Percentiles rank a stretch among this genome's conserved stretches.
Evolutionary conservation across 2,329 filamentous ascomycete species (phyloP).

Genomic region (Paraphoma chrysanthemicola): DNA sequence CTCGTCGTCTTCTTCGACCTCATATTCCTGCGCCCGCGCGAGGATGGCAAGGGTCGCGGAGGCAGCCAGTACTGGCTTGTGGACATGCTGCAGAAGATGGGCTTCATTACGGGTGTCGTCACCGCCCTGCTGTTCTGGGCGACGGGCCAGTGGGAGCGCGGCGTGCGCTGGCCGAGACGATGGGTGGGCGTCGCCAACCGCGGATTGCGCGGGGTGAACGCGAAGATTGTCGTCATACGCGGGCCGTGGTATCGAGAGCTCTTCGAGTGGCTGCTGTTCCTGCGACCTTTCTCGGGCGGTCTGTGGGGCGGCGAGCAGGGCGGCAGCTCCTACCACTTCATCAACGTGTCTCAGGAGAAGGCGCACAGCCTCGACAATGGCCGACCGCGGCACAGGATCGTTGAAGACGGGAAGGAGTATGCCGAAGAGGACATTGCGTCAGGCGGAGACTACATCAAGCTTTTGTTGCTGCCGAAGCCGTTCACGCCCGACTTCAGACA

Average conservation of each 20-base stretch:
- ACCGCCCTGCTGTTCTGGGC: slow-evolving; percentile 89
- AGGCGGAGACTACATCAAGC: slow-evolving; percentile 89
- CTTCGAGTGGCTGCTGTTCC: slow-evolving; percentile 74
- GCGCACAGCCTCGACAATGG: slow-evolving; percentile 31
- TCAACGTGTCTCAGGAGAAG: slow-evolving; percentile 64
- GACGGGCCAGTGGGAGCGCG: slow-evolving; percentile 95
- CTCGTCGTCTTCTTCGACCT: slow-evolving; percentile 85
- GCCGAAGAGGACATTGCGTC: slow-evolving; percentile 90
- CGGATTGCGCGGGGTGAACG: slow-evolving; percentile 89
- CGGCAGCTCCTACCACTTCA: slow-evolving; percentile 76
- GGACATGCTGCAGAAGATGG: slow-evolving; percentile 87
- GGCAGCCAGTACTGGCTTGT: slow-evolving; percentile 97
- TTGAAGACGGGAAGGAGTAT: slow-evolving; percentile 67
- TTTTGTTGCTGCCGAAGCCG: slow-evolving; percentile 89
- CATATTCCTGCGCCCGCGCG: slow-evolving; percentile 92
- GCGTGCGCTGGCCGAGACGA: slow-evolving; percentile 89
- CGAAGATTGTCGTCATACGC: slow-evolving; percentile 90
- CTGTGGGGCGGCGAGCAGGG: slow-evolving; percentile 55
- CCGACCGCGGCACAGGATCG: slow-evolving; percentile 35
- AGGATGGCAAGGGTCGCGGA: slow-evolving; percentile 89
- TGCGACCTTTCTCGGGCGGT: slow-evolving; percentile 71
- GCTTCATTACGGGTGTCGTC: slow-evolving; percentile 87
- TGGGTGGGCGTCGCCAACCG: slow-evolving; percentile 92
- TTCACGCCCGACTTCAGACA: slow-evolving; percentile 95
- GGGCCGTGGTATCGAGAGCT: slow-evolving; percentile 82